Conservation (phyloP, 257 asterid genomes). For the Paraleonurus japonicus region DNA sequence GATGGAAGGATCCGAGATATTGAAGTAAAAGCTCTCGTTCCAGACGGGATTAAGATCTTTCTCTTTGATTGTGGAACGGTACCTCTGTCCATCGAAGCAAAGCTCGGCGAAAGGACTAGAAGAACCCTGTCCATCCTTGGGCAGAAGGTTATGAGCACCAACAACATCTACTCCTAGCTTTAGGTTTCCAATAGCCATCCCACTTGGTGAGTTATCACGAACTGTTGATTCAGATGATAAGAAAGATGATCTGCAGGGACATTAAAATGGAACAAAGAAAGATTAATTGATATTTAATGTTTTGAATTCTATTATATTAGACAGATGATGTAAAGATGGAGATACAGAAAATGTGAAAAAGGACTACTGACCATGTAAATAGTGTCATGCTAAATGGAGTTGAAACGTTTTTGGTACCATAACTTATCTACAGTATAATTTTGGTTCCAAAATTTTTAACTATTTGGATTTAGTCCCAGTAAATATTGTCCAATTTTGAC, state of each 20-base stretch:
- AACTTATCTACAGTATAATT: too few species aligned
- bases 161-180: constrained; percentile 83
- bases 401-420: too few species aligned
- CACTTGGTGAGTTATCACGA: constrained; percentile 13
- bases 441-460: too few species aligned
- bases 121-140: constrained; percentile 94
- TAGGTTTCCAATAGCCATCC: constrained; percentile 56
- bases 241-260: constrained; percentile 25
- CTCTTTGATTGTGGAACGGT: constrained; percentile 73
- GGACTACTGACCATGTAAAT: neutral
- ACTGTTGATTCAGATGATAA: constrained; percentile 8
- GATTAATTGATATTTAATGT: neutral
- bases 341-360: neutral
- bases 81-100: constrained; percentile 67
- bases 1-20: constrained; percentile 63
- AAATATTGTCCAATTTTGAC: too few species aligned
- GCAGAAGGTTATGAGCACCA: constrained; percentile 77
- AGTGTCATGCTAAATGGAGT: too few species aligned
- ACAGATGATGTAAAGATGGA: constrained; percentile 2
- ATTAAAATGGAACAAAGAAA: constrained; percentile 21
- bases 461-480: too few species aligned
- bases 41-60: constrained; percentile 84
- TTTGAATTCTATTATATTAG: neutral
- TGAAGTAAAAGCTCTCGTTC: constrained; percentile 86
- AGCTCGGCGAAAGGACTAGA: constrained; percentile 81